Evolutionary conservation across 495 filamentous ascomycete genomes (phyloP), one percentile per base, ranked within the genome.

Genomic region (Penicillium egyptiacum): DNA sequence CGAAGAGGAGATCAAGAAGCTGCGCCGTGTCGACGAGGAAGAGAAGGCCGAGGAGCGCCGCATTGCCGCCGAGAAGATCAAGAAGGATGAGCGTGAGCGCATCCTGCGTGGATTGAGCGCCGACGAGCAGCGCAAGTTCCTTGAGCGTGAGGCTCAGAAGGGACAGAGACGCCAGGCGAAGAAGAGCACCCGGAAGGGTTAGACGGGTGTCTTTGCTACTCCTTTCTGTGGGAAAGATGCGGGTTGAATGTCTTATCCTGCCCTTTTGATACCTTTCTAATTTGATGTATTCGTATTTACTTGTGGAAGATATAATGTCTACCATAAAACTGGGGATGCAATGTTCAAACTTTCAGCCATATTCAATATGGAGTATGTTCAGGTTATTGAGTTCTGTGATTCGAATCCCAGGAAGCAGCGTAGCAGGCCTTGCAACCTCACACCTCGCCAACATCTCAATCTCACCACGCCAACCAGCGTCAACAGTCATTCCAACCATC

Each of bases 101-200:
- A 80, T 86, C 74, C 75, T 98, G 50, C 89, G 87, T 65, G 81
- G 83, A 9, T 84, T 98, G 79, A 91, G 84, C 59, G 92, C 93
- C 19, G 92, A 96, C 63, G 91, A 94, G 65, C 94, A 98, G 83
- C 88, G 90, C 76, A 96, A 93, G 79, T 97, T 87, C 69, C 78
- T 98, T 51, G 95, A 98, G 56, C 89, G 86, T 70, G 94, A 98
- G 81, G 80, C 82, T 61, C 88, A 94, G 69, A 90, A 89, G 81
- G 90, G 89, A 67, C 70, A 85, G 64, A 86, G 84, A 72, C 91
- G 84, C 68, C 77, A 73, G 30, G 79, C 83, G 70, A 92, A 90
- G 85, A 89, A 83, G 74, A 77, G 80, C 74, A 86, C 81, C 33
- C 70, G 76, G 56, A 81, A 70, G 57, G 71, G 60, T 53, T 77